A percentile compares a stretch with the other conserved stretches of the same genome.
These are phyloP conservation scores for Globisporangium spinosum DNA, from an alignment of 352 stramenopile genomes.

Conservation along the genomic window DNA sequence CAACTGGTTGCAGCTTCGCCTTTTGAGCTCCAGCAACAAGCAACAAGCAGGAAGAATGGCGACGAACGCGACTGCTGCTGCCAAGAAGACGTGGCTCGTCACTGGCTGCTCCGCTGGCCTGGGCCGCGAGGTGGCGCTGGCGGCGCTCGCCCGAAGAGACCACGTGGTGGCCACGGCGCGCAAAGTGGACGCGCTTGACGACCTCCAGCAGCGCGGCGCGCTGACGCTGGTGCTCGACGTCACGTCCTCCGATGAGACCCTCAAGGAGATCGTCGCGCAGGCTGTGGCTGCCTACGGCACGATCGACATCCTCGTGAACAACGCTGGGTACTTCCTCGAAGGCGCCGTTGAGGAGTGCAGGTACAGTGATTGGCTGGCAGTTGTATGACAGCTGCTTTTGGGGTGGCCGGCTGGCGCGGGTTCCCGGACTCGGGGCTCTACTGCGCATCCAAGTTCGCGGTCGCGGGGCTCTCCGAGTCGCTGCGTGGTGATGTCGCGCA, in stretches of 20 bases:
- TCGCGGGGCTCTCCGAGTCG: slow-evolving; percentile 32
- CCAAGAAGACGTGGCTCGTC: slow-evolving; percentile 14
- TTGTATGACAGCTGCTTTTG: background rate
- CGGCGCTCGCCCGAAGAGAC: slow-evolving; percentile 29
- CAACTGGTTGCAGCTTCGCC: too few species aligned
- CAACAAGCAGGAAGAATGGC: background rate
- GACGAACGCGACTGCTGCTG: background rate
- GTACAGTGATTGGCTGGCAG: slow-evolving; percentile 6
- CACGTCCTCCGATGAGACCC: slow-evolving; percentile 26
- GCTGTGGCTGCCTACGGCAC: slow-evolving; percentile 21
- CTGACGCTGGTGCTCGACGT: slow-evolving; percentile 34
- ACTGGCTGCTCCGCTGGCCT: slow-evolving; percentile 24
- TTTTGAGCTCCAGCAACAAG: too few species aligned
- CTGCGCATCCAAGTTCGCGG: slow-evolving; percentile 38
- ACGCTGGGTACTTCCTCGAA: slow-evolving; percentile 37
- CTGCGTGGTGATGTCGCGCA: slow-evolving; percentile 30
- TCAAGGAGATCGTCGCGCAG: slow-evolving; percentile 22
- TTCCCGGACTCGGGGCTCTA: slow-evolving; percentile 34
- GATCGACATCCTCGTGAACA: slow-evolving; percentile 52
- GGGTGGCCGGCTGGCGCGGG: slow-evolving; percentile 22
- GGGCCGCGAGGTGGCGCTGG: slow-evolving; percentile 24
- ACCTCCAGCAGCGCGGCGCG: slow-evolving; percentile 28
- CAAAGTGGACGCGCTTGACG: slow-evolving; percentile 20
- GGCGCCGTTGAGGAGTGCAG: slow-evolving; percentile 40
- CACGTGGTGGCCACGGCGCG: slow-evolving; percentile 39